A percentile compares a stretch with the other conserved stretches of the same genome.
phyloP scores from a whole-genome alignment of 2,329 filamentous ascomycete species.

The Xylaria sp. region DNA sequence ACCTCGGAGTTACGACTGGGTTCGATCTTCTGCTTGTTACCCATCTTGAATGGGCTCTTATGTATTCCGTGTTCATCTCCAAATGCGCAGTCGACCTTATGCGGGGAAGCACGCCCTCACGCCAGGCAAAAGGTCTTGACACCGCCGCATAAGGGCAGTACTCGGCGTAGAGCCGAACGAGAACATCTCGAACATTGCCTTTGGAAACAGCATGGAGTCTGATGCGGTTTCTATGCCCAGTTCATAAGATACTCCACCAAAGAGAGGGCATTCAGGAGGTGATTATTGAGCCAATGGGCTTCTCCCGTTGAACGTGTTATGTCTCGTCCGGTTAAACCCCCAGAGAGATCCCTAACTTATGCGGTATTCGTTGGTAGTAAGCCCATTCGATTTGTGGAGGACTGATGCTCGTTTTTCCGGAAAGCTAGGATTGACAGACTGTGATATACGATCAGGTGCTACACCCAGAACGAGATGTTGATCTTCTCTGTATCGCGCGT shows the following conservation, averaged over 20 bases:
- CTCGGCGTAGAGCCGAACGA: background rate
- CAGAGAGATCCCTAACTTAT: background rate
- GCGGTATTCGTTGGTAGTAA: background rate
- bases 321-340: background rate
- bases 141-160: background rate
- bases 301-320: background rate
- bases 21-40: background rate
- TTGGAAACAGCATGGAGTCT: background rate
- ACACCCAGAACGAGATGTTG: too few species aligned
- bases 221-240: background rate
- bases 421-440: too few species aligned
- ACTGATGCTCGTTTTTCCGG: too few species aligned
- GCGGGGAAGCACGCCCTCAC: conserved; percentile 10
- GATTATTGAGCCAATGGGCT: conserved; percentile 7
- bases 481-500: too few species aligned
- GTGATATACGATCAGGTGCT: too few species aligned
- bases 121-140: background rate
- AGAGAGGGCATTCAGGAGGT: background rate
- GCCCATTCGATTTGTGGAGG: background rate
- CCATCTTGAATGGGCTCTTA: background rate
- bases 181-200: background rate
- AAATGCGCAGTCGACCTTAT: conserved; percentile 8
- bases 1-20: background rate
- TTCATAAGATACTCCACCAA: background rate
- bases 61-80: conserved; percentile 1